Conservation (phyloP, 441 rosid species). For the Gossypium gossypioides region DNA sequence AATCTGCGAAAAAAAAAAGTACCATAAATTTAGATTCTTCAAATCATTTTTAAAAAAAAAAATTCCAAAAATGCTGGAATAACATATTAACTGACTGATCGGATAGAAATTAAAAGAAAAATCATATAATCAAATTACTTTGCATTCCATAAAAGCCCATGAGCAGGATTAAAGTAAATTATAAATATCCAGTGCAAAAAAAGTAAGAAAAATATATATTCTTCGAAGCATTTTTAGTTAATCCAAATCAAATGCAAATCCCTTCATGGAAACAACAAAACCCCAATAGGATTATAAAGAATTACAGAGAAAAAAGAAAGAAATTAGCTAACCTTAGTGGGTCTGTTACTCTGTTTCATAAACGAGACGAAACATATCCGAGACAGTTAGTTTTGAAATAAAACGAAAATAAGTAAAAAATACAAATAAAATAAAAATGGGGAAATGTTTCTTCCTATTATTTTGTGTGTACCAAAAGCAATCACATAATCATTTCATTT, state of each 20-base stretch:
- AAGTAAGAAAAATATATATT: background rate
- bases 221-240: background rate
- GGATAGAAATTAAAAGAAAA: background rate
- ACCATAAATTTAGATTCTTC: background rate
- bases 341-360: background rate
- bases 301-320: background rate
- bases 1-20: background rate
- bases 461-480: background rate
- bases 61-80: background rate
- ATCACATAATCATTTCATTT: background rate
- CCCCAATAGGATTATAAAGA: background rate
- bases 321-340: background rate
- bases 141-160: background rate
- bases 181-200: background rate
- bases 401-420: background rate
- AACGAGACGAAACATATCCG: background rate
- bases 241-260: background rate
- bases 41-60: background rate
- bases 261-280: background rate
- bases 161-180: background rate
- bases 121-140: background rate
- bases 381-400: background rate
- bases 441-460: background rate
- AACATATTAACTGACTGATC: background rate
- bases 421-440: background rate